Evolutionary conservation across 2,329 filamentous ascomycete species (phyloP).

Genomic region (Aspergillus pseudonomiae): DNA sequence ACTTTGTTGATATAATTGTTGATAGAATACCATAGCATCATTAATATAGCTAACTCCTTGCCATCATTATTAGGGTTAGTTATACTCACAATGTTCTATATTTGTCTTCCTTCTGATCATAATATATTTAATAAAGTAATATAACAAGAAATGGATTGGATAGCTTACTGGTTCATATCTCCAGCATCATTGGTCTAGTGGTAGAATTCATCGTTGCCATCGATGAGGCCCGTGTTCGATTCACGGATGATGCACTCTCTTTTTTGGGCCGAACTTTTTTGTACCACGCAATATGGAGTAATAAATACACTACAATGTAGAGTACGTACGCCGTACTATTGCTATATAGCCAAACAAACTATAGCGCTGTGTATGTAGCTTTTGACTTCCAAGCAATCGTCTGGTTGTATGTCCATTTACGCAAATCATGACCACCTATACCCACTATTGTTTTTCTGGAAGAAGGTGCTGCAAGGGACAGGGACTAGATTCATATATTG

Average conservation of each 20-base stretch:
- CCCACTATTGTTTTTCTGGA: neutral
- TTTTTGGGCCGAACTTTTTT: conserved; percentile 18
- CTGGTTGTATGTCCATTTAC: no score
- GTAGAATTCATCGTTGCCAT: conserved; percentile 48
- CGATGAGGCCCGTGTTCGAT: conserved; percentile 50
- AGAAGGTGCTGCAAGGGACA: neutral
- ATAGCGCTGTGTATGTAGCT: no score
- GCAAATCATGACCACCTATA: neutral
- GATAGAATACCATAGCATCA: no score
- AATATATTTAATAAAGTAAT: no score
- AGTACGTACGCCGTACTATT: no score
- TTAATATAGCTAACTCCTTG: no score
- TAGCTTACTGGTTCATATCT: neutral
- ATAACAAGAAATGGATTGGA: conserved; percentile 10
- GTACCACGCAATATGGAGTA: no score
- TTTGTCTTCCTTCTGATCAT: no score
- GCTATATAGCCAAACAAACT: no score
- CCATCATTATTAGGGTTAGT: neutral
- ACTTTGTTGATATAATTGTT: neutral
- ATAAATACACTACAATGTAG: no score
- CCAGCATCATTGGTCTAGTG: conserved; percentile 46
- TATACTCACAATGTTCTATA: no score
- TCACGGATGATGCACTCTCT: conserved; percentile 45
- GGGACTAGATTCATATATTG: neutral
- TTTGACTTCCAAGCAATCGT: no score